Evolutionary conservation across 768 basidiomycete species (phyloP), one percentile per base, ranked within the genome.

Genomic region (Suillus lakei): DNA sequence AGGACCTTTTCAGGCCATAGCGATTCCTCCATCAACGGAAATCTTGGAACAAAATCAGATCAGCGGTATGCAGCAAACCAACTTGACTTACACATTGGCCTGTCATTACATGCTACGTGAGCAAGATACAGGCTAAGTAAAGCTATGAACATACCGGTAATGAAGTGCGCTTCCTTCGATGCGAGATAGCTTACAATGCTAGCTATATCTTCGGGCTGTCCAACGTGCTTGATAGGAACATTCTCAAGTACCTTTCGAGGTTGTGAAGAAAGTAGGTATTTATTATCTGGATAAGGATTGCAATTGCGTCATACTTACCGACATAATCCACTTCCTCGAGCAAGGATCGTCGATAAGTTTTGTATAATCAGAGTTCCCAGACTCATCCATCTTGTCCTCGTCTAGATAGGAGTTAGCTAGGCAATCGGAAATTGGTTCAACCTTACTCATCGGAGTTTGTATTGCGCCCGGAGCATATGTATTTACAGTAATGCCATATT

Each of bases 381-480:
- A 69, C 38, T 61, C 5, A 61, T 62, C 66, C 15, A 68, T 61
- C 41, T 62, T 56, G 43, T 65, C 65, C 6, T 61, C 46, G 65
- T 72, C 68, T 5, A 74, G 23, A 1, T 41, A 32, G 39, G 69
- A 21, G 21, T 68, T 18, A 66, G 39, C 9, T 3, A 16, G 7
- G 12, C 3, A 46, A 9, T 39, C 6, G 36, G 9, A 1, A 2
- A 4, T 5, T 5, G 4, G 7, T 16, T 10, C 9, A 16, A 12
- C 67, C 74, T 18, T 48, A 82, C 81, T 28, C 72, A 80, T 54
- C 4, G 66, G 61, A 1, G 77, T 81, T 0, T 70, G 50, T 46
- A 78, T 75, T 18, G 64, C 10, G 3, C 80, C 78, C 0, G 82
- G 82, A 3, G 79, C 77, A 61, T 83, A 82, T 0, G 78, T 72